These are phyloP conservation scores for Eimeria sp. DNA, from an alignment of 169 alveolate species.

Conservation along the genomic window DNA sequence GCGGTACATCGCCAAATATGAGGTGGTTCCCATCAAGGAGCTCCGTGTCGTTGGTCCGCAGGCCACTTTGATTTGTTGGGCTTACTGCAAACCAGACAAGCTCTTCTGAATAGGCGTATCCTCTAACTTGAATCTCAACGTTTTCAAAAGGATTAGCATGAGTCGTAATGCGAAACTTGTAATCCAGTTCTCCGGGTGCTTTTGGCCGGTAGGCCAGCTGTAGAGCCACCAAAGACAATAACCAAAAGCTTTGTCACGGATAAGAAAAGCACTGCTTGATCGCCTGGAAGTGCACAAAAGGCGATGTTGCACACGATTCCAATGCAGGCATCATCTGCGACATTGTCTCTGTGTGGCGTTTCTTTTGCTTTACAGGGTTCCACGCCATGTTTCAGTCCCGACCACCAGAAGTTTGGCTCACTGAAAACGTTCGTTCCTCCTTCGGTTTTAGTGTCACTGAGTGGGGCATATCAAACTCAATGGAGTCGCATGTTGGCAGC, in stretches of 20 bases:
- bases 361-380: neutral
- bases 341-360: neutral
- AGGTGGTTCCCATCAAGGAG: conserved; percentile 47
- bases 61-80: neutral
- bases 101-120: conserved; percentile 42
- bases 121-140: conserved; percentile 26
- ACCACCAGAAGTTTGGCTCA: neutral
- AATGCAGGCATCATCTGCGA: neutral
- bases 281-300: neutral
- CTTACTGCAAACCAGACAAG: conserved; percentile 52
- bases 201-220: conserved; percentile 68
- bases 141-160: conserved; percentile 85
- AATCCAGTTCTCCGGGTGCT: conserved; percentile 73
- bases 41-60: conserved; percentile 1
- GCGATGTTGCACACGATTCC: neutral
- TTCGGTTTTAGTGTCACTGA: conserved; percentile 81
- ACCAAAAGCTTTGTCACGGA: neutral
- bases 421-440: conserved; percentile 72
- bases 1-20: conserved; percentile 44
- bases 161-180: conserved; percentile 79
- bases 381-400: neutral
- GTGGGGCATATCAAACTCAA: conserved; percentile 80
- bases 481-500: conserved; percentile 25
- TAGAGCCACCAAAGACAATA: neutral
- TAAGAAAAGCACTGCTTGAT: neutral